Percentiles rank a stretch among this genome's conserved stretches.
These are phyloP conservation scores for Cotoneaster glaucophyllus DNA, from an alignment of 306 rosid genomes.

Conservation along the genomic window DNA sequence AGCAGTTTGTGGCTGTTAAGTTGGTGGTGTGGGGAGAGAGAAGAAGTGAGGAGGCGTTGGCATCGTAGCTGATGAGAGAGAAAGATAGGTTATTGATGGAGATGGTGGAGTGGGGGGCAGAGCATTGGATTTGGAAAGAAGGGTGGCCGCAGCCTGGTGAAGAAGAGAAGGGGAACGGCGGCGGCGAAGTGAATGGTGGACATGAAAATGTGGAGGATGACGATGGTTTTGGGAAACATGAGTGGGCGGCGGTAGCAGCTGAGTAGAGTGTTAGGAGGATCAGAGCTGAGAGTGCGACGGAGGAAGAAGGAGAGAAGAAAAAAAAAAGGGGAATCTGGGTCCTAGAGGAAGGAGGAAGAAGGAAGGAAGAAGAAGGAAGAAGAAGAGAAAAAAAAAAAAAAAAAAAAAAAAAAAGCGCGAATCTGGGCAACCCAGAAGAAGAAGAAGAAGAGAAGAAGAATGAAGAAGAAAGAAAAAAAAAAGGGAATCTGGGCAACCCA, in stretches of 20 bases:
- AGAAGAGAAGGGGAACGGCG: conserved; percentile 65
- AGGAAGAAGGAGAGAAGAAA: no score
- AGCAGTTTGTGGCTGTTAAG: conserved; percentile 17
- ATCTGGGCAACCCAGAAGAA: no score
- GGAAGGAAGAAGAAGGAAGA: no score
- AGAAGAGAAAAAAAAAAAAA: no score
- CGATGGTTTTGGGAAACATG: conserved; percentile 23
- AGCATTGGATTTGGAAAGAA: conserved; percentile 60
- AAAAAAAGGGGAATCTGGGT: no score
- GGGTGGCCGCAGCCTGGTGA: conserved; percentile 87
- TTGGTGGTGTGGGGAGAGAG: conserved; percentile 41
- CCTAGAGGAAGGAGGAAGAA: no score
- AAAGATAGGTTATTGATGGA: conserved; percentile 59
- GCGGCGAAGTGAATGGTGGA: conserved; percentile 56
- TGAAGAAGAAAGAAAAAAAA: no score
- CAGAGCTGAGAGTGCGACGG: neutral
- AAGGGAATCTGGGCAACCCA: no score
- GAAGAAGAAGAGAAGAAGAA: no score
- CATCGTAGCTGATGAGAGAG: conserved; percentile 50
- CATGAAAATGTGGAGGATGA: conserved; percentile 22
- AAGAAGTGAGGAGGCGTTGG: conserved; percentile 45
- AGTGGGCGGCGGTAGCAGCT: conserved; percentile 5
- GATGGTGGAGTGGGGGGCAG: conserved; percentile 43
- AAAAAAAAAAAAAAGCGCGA: no score
- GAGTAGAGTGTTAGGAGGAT: neutral